phyloP scores from a whole-genome alignment of 768 basidiomycete species.

The Trametes coccinea region DNA sequence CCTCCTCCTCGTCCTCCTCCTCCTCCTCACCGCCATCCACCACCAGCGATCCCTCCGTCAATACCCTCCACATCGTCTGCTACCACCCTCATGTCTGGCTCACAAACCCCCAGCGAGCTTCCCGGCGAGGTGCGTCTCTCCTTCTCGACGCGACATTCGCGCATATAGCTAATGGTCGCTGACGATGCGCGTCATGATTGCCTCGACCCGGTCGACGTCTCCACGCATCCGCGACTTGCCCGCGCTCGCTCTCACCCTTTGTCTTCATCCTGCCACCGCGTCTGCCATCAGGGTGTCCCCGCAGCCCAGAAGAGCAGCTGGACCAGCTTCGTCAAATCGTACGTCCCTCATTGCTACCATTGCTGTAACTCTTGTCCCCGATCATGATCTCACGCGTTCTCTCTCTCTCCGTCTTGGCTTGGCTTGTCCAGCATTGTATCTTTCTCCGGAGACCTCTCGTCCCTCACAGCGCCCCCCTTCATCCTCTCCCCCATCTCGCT shows the following conservation, averaged over 20 bases:
- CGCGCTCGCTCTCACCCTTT: neutral
- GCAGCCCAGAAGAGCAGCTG: slow-evolving; percentile 83
- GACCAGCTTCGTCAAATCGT: slow-evolving; percentile 92
- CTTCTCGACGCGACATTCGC: neutral
- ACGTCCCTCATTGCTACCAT: slow-evolving; percentile 30
- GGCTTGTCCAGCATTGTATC: slow-evolving; percentile 63
- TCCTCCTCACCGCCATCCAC: neutral
- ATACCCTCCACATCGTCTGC: neutral
- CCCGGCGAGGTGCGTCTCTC: slow-evolving; percentile 21
- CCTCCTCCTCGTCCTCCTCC: neutral
- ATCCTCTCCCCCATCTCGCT: slow-evolving; percentile 90
- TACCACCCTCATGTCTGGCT: slow-evolving; percentile 11
- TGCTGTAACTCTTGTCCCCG: too few species aligned
- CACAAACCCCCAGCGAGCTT: slow-evolving; percentile 18
- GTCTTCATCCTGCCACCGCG: neutral
- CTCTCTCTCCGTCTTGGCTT: neutral
- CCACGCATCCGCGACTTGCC: neutral
- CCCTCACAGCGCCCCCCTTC: slow-evolving; percentile 84
- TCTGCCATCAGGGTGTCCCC: slow-evolving; percentile 60
- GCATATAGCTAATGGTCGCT: neutral
- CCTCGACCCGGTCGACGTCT: slow-evolving; percentile 17
- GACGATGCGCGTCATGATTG: slow-evolving; percentile 20
- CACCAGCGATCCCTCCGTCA: neutral
- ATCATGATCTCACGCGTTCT: neutral
- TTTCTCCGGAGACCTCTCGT: slow-evolving; percentile 85